Percentiles rank a stretch among this genome's conserved stretches.
phyloP scores from a whole-genome alignment of 1,139 yeast species.

The Hemisphaericaspora subhashii region DNA sequence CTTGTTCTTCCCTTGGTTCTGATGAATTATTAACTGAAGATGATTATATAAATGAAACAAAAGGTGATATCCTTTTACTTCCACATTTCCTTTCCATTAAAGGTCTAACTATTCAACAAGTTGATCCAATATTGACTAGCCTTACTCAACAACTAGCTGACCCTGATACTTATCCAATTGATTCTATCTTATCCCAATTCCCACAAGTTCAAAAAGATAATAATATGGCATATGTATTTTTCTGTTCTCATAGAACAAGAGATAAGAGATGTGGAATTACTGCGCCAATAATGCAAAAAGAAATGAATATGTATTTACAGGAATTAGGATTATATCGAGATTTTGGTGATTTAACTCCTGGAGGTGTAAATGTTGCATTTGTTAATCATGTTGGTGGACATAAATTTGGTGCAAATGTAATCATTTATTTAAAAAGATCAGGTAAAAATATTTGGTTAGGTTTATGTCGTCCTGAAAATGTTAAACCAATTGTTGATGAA shows the following conservation, averaged over 20 bases:
- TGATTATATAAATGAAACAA: conserved; percentile 39
- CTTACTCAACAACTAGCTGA: conserved; percentile 46
- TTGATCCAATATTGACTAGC: conserved; percentile 42
- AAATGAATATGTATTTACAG: conserved; percentile 70
- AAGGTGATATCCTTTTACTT: conserved; percentile 62
- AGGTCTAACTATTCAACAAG: conserved; percentile 47
- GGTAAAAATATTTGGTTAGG: conserved; percentile 91
- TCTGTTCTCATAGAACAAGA: conserved; percentile 88
- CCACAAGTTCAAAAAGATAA: conserved; percentile 24
- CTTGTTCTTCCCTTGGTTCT: conserved; percentile 51
- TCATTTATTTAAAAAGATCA: conserved; percentile 61
- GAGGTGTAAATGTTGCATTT: conserved; percentile 69
- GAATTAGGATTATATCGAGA: conserved; percentile 75
- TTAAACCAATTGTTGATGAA: conserved; percentile 70
- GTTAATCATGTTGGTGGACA: conserved; percentile 95
- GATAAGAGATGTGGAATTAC: conserved; percentile 93
- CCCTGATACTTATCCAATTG: conserved; percentile 11
- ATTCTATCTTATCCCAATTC: conserved; percentile 7
- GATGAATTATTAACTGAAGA: conserved; percentile 37
- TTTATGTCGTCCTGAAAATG: conserved; percentile 75
- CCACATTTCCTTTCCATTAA: conserved; percentile 80
- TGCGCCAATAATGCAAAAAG: conserved; percentile 87
- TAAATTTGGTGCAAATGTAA: conserved; percentile 85
- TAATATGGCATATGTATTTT: conserved; percentile 59
- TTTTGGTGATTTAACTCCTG: conserved; percentile 65